These are phyloP conservation scores for Botryotinia calthae DNA, from an alignment of 2,329 filamentous ascomycete genomes.

Conservation along the genomic window DNA sequence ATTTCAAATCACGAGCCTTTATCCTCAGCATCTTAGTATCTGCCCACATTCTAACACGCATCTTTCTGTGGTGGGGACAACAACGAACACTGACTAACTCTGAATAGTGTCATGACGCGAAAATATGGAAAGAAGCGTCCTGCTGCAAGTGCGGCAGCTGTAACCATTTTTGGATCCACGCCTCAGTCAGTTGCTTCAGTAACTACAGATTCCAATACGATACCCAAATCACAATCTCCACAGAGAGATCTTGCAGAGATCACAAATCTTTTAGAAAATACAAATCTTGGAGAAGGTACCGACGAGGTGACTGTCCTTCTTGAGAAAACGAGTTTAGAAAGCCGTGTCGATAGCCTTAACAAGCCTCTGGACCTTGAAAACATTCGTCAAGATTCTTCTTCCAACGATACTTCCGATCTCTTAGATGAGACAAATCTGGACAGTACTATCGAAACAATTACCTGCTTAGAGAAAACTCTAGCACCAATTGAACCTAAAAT, in stretches of 20 bases:
- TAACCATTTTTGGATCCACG: slow-evolving; percentile 23
- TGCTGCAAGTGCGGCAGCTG: slow-evolving; percentile 17
- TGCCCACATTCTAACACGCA: background rate
- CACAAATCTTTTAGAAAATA: slow-evolving; percentile 1
- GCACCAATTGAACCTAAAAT: background rate
- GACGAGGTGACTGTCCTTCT: background rate
- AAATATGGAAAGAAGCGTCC: slow-evolving; percentile 28
- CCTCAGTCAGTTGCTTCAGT: background rate
- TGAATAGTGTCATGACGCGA: slow-evolving; percentile 10
- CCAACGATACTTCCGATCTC: background rate
- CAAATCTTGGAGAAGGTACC: background rate
- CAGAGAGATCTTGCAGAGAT: background rate
- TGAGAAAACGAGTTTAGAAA: background rate
- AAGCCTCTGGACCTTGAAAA: background rate
- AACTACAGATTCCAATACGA: background rate
- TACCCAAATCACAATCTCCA: background rate
- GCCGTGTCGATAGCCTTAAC: background rate
- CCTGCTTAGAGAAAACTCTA: background rate
- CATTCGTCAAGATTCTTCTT: no score
- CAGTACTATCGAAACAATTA: background rate
- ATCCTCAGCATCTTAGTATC: background rate
- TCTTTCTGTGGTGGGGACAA: background rate
- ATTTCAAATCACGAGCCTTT: background rate
- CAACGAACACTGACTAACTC: background rate
- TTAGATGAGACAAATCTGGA: background rate